A percentile compares a stretch with the other conserved stretches of the same genome.
Conservation (phyloP, 805 yeast genomes). For the Schwanniomyces polymorphus region DNA sequence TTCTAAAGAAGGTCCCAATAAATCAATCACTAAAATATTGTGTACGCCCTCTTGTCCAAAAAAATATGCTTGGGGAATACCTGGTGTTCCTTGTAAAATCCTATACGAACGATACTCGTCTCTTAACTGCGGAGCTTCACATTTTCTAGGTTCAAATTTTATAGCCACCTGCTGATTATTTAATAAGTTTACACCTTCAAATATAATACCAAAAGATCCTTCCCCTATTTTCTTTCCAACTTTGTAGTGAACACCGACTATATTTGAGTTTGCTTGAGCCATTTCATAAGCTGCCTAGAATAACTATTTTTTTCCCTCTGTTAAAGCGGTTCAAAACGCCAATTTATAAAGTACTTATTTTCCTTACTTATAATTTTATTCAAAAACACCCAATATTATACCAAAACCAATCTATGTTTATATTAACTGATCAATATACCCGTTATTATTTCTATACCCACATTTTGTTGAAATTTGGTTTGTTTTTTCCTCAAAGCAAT, state of each 20-base stretch:
- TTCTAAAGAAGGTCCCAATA: constrained; percentile 93
- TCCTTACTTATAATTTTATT: background rate
- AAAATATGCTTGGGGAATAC: constrained; percentile 95
- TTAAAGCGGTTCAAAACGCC: background rate
- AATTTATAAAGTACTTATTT: background rate
- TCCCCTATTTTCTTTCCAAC: constrained; percentile 98
- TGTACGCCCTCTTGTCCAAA: constrained; percentile 98
- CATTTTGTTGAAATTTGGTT: background rate
- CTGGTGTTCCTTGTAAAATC: constrained; percentile 74
- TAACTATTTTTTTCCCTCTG: background rate
- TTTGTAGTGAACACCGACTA: constrained; percentile 93
- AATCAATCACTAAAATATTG: constrained; percentile 89
- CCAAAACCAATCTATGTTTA: background rate
- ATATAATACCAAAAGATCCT: constrained; percentile 96
- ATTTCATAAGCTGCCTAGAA: constrained; percentile 15
- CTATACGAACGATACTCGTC: constrained; percentile 97
- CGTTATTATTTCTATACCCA: background rate
- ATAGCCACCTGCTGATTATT: constrained; percentile 94
- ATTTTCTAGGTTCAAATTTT: constrained; percentile 94
- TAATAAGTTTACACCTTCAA: constrained; percentile 91
- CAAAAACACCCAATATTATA: background rate
- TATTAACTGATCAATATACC: background rate
- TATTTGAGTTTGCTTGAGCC: constrained; percentile 50
- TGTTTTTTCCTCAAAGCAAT: background rate
- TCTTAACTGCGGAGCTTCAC: constrained; percentile 95